phyloP scores from a whole-genome alignment of 345 rosid species.

The Eucalyptus pauciflora region DNA sequence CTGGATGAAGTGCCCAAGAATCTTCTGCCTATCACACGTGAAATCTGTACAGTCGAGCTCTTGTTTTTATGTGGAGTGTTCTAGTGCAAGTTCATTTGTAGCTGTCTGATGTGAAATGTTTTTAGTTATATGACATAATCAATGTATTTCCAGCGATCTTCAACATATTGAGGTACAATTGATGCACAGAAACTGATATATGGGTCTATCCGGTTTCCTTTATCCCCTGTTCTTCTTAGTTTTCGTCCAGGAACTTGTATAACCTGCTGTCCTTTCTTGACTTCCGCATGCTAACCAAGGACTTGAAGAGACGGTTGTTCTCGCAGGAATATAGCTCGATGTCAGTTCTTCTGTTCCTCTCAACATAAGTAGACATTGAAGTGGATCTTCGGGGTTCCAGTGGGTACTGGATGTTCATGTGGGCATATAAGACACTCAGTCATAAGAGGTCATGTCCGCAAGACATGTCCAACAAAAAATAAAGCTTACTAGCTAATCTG shows the following conservation, averaged over 20 bases:
- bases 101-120: background rate
- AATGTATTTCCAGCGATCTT: background rate
- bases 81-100: background rate
- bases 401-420: slow-evolving; percentile 12
- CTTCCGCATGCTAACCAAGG: slow-evolving; percentile 60
- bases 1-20: background rate
- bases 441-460: background rate
- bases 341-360: slow-evolving; percentile 18
- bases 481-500: background rate
- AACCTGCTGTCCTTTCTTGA: slow-evolving; percentile 19
- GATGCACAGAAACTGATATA: background rate
- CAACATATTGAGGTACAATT: background rate
- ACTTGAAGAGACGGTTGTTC: slow-evolving; percentile 49
- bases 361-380: slow-evolving; percentile 20
- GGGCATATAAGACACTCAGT: background rate
- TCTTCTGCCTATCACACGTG: background rate
- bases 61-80: background rate
- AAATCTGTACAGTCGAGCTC: background rate
- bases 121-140: background rate
- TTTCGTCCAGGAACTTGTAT: slow-evolving; percentile 20
- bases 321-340: slow-evolving; percentile 25
- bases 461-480: background rate
- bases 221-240: background rate
- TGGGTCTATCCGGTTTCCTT: background rate
- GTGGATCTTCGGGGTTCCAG: slow-evolving; percentile 38